phyloP scores from a whole-genome alignment of 371 early-diverging fungal species.

The Mucor plumbeus region DNA sequence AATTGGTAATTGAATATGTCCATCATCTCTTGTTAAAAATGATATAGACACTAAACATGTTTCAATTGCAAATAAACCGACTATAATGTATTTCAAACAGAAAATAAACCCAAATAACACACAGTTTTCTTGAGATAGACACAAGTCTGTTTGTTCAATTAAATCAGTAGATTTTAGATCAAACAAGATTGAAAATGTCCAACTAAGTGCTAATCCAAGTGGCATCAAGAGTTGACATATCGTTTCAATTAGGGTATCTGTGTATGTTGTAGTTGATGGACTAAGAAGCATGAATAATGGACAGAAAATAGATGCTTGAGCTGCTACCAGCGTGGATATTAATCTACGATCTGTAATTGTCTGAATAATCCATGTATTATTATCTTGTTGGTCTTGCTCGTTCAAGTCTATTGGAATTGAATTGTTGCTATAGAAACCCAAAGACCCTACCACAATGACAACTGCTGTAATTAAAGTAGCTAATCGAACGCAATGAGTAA shows the following conservation, averaged over 20 bases:
- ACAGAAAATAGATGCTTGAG: conserved; percentile 41
- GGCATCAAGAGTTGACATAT: conserved; percentile 48
- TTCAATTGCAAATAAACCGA: conserved; percentile 37
- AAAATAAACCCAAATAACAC: conserved; percentile 29
- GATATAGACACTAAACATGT: conserved; percentile 20
- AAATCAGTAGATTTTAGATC: conserved; percentile 37
- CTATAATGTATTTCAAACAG: conserved; percentile 36
- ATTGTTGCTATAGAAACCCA: conserved; percentile 35
- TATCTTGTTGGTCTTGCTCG: background rate
- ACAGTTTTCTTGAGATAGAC: conserved; percentile 21
- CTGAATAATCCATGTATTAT: conserved; percentile 23
- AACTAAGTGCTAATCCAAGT: conserved; percentile 46
- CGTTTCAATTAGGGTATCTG: conserved; percentile 15
- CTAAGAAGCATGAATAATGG: conserved; percentile 29
- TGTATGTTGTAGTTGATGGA: background rate
- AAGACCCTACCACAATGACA: conserved; percentile 33
- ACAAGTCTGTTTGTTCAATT: conserved; percentile 15
- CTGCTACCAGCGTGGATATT: conserved; percentile 39
- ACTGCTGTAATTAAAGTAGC: conserved; percentile 33
- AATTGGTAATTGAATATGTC: conserved; percentile 18
- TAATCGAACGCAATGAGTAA: conserved; percentile 30
- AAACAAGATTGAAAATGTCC: conserved; percentile 49
- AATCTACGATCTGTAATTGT: conserved; percentile 36
- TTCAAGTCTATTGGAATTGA: conserved; percentile 18
- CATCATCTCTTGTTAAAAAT: background rate